Evolutionary conservation across 306 rosid genomes (phyloP).

Genomic region (Parietaria judaica): DNA sequence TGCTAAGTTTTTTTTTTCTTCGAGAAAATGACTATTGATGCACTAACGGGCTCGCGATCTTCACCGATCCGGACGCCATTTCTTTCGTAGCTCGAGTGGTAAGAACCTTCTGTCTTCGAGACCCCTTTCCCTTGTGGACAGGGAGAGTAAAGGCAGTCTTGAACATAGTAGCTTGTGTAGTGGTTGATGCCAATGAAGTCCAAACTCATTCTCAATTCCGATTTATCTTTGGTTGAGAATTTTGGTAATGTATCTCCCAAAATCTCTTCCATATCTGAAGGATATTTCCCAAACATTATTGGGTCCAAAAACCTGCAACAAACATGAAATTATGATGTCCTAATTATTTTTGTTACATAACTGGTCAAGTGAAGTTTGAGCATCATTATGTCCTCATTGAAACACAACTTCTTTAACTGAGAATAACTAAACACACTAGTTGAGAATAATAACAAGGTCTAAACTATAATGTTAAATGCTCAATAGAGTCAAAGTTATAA

Average conservation of each 20-base stretch:
- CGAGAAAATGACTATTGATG: too few relatives aligned
- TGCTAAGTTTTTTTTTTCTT: neutral
- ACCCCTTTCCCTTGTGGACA: conserved; percentile 6
- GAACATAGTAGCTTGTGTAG: conserved; percentile 10
- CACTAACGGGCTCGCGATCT: neutral
- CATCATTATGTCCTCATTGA: too few relatives aligned
- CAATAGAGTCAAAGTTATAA: too few relatives aligned
- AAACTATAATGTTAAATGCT: too few relatives aligned
- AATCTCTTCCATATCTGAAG: conserved; percentile 14
- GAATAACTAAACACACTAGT: too few relatives aligned
- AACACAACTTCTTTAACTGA: too few relatives aligned
- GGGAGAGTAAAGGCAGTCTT: conserved; percentile 7
- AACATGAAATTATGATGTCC: neutral
- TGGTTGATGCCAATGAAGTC: conserved; percentile 18
- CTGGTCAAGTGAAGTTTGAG: too few relatives aligned
- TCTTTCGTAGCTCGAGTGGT: conserved; percentile 8
- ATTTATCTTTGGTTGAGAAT: conserved; percentile 2
- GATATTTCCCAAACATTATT: conserved; percentile 10
- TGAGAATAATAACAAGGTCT: too few relatives aligned
- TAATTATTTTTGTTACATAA: too few relatives aligned
- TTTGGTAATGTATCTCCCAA: conserved; percentile 6
- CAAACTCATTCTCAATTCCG: conserved; percentile 12
- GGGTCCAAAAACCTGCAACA: conserved; percentile 16
- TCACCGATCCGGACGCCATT: conserved; percentile 7
- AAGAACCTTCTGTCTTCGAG: conserved; percentile 9